These are phyloP conservation scores for Mortierella sp. DNA, from an alignment of 371 early-diverging fungal genomes.

Conservation along the genomic window DNA sequence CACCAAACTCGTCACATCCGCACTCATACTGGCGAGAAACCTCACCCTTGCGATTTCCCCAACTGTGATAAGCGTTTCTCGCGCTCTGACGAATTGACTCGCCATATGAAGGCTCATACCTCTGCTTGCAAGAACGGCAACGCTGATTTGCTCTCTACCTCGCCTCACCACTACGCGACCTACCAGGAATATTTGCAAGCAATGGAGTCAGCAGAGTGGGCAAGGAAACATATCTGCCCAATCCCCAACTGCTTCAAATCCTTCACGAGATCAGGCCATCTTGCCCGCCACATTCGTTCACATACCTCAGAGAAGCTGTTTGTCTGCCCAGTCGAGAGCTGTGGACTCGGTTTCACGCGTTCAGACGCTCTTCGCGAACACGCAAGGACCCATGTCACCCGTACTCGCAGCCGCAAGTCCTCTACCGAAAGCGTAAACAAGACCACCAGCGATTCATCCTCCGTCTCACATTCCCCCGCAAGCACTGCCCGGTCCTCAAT, in stretches of 20 bases:
- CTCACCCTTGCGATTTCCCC: slow-evolving; percentile 77
- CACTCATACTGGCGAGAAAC: slow-evolving; percentile 89
- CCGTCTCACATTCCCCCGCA: slow-evolving; percentile 36
- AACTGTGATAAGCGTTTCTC: slow-evolving; percentile 84
- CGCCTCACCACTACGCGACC: slow-evolving; percentile 41
- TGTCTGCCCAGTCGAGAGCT: slow-evolving; percentile 52
- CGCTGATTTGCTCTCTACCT: slow-evolving; percentile 45
- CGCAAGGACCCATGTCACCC: slow-evolving; percentile 33
- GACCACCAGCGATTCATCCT: slow-evolving; percentile 4
- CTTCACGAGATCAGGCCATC: slow-evolving; percentile 52
- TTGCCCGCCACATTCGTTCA: slow-evolving; percentile 56
- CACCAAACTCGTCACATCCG: slow-evolving; percentile 84
- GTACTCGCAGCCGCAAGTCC: slow-evolving; percentile 30
- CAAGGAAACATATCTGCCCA: slow-evolving; percentile 52
- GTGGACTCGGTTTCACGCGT: slow-evolving; percentile 51
- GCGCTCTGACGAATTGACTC: slow-evolving; percentile 77
- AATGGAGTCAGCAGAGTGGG: slow-evolving; percentile 51
- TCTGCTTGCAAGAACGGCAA: slow-evolving; percentile 58
- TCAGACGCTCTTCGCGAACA: slow-evolving; percentile 52
- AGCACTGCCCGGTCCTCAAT: slow-evolving; percentile 43
- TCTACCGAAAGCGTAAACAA: not conserved
- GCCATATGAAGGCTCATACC: slow-evolving; percentile 73
- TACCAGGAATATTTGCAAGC: slow-evolving; percentile 50
- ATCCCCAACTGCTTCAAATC: slow-evolving; percentile 53
- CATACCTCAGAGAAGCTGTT: slow-evolving; percentile 54